These are phyloP conservation scores for Vigna radiata DNA, from an alignment of 306 rosid species.

Conservation along the genomic window DNA sequence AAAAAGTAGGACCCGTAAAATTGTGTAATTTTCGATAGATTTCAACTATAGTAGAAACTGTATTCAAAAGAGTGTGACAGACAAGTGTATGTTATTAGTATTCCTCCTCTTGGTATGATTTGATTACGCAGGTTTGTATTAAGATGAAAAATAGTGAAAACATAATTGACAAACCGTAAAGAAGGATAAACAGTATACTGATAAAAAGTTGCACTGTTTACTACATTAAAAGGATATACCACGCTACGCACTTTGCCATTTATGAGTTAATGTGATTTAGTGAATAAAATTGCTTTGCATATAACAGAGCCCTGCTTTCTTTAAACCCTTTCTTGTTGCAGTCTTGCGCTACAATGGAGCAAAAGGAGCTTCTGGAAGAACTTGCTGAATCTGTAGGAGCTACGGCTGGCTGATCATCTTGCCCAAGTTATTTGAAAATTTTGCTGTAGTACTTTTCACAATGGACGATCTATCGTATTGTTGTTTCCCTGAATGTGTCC, in stretches of 20 bases:
- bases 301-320: constrained; percentile 7
- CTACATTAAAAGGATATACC: constrained; percentile 17
- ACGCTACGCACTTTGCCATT: constrained; percentile 4
- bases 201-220: constrained; percentile 3
- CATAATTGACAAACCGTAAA: background rate
- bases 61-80: background rate
- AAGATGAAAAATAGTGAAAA: constrained; percentile 9
- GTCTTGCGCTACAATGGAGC: constrained; percentile 82
- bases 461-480: constrained; percentile 32
- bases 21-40: background rate
- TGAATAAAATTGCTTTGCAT: constrained; percentile 15
- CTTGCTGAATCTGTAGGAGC: constrained; percentile 79
- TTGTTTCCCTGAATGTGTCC: constrained; percentile 30
- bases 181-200: constrained; percentile 5
- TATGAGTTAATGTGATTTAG: constrained; percentile 19
- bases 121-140: constrained; percentile 2
- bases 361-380: constrained; percentile 93
- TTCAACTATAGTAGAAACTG: background rate
- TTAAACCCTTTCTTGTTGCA: constrained; percentile 48
- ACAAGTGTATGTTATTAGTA: background rate
- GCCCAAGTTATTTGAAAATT: constrained; percentile 22
- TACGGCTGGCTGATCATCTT: constrained; percentile 56
- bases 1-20: background rate
- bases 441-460: constrained; percentile 32
- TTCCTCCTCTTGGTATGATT: background rate